phyloP scores from a whole-genome alignment of 768 basidiomycete species.

The Tylopilus balloui region DNA sequence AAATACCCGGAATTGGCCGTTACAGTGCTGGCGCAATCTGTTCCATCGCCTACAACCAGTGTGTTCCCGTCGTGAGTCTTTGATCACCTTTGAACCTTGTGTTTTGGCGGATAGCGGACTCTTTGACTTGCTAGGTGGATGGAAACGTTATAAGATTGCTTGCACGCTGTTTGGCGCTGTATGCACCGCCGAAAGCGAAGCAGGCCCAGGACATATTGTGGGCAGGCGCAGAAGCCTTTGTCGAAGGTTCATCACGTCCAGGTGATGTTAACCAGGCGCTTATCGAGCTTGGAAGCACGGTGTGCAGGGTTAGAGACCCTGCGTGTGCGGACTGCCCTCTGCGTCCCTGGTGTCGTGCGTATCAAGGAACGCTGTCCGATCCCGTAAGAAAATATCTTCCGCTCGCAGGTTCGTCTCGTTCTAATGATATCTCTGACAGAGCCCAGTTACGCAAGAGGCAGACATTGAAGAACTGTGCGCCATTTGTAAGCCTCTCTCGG shows the following conservation, averaged over 20 bases:
- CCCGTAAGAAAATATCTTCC: slow-evolving; percentile 8
- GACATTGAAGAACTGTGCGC: slow-evolving; percentile 80
- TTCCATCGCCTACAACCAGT: slow-evolving; percentile 85
- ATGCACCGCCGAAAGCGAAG: slow-evolving; percentile 80
- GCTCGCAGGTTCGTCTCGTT: not conserved
- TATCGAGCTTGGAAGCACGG: slow-evolving; percentile 91
- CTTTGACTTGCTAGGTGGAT: slow-evolving; percentile 58
- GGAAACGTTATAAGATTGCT: slow-evolving; percentile 88
- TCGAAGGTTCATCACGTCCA: slow-evolving; percentile 50
- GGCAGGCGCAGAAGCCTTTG: slow-evolving; percentile 68
- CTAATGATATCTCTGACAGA: not conserved
- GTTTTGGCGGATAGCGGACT: not conserved
- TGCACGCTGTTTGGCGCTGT: slow-evolving; percentile 75
- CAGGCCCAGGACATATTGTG: slow-evolving; percentile 76
- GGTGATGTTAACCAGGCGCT: slow-evolving; percentile 91
- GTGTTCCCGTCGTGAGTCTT: slow-evolving; percentile 72
- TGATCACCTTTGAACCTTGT: not conserved
- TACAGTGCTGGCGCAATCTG: slow-evolving; percentile 84
- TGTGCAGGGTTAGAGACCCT: slow-evolving; percentile 85
- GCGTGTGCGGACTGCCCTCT: slow-evolving; percentile 72
- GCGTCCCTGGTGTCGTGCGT: slow-evolving; percentile 63
- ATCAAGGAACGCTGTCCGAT: slow-evolving; percentile 24
- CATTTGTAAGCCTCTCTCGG: slow-evolving; percentile 57
- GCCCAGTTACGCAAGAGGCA: slow-evolving; percentile 14
- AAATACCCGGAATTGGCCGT: slow-evolving; percentile 82